Evolutionary conservation across 2,329 filamentous ascomycete species (phyloP).

Genomic region (Dothistroma pini): DNA sequence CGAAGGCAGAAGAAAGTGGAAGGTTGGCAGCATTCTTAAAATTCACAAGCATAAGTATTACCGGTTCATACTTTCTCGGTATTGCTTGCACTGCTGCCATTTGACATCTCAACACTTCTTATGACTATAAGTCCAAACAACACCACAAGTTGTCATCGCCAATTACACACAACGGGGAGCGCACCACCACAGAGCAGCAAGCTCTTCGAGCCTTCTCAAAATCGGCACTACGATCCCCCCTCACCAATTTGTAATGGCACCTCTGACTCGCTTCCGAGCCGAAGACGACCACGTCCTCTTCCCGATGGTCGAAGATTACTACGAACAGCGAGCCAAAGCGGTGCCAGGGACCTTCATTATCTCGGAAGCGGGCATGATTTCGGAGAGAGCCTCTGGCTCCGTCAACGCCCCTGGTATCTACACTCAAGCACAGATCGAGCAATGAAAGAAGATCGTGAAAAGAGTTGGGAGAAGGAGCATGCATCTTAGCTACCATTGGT

Average conservation of each 20-base stretch:
- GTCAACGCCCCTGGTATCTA: conserved; percentile 32
- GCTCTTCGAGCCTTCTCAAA: conserved; percentile 39
- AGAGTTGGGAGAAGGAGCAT: conserved; percentile 35
- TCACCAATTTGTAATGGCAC: conserved; percentile 52
- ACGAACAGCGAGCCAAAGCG: conserved; percentile 29
- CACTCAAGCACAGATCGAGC: conserved; percentile 40
- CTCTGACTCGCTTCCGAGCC: conserved; percentile 50
- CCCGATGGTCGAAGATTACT: conserved; percentile 35
- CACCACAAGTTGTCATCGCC: not conserved
- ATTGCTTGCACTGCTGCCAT: not conserved
- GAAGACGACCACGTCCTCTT: conserved; percentile 45
- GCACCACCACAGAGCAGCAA: conserved; percentile 20
- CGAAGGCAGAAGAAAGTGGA: not conserved
- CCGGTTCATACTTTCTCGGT: not conserved
- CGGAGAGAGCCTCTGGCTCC: conserved; percentile 22
- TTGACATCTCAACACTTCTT: not conserved
- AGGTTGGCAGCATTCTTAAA: not conserved
- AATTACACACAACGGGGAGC: conserved; percentile 10
- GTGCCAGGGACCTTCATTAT: conserved; percentile 33
- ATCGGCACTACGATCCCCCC: conserved; percentile 41
- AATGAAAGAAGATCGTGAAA: conserved; percentile 50
- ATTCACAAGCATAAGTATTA: not conserved
- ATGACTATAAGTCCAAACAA: not conserved
- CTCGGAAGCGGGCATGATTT: conserved; percentile 36
- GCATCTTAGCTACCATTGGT: not conserved